Percentiles rank a stretch among this genome's conserved stretches.
These are phyloP conservation scores for Gamsiella multidivaricata DNA, from an alignment of 192 early-diverging fungal genomes.

Conservation along the genomic window DNA sequence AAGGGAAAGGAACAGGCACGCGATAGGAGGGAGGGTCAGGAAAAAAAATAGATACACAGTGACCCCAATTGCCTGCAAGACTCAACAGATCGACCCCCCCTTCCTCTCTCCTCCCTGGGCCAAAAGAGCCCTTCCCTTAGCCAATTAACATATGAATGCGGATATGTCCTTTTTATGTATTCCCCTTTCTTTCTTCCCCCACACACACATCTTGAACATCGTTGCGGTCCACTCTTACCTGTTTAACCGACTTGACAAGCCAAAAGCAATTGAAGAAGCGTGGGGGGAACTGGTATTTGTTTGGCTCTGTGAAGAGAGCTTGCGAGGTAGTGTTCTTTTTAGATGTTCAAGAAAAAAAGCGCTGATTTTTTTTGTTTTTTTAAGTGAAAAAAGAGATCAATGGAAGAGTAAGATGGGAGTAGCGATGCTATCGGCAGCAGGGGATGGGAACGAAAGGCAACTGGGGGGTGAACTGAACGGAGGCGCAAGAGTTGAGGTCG, in stretches of 20 bases:
- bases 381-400: slow-evolving; percentile 23
- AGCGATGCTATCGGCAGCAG: slow-evolving; percentile 56
- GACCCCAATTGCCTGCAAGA: too few species aligned
- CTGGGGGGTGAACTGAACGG: slow-evolving; percentile 50
- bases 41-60: too few species aligned
- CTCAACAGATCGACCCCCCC: too few species aligned
- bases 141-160: too few species aligned
- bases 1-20: too few species aligned
- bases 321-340: slow-evolving; percentile 11
- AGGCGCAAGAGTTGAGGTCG: slow-evolving; percentile 50
- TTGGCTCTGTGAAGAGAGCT: slow-evolving; percentile 2
- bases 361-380: not conserved
- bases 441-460: slow-evolving; percentile 55
- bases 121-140: too few species aligned
- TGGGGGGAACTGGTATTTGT: not conserved
- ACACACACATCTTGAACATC: too few species aligned
- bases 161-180: too few species aligned
- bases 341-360: slow-evolving; percentile 7
- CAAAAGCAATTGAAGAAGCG: slow-evolving; percentile 27
- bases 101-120: too few species aligned
- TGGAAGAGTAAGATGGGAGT: slow-evolving; percentile 16
- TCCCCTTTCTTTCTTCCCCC: too few species aligned
- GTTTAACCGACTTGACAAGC: slow-evolving; percentile 54
- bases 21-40: too few species aligned
- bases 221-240: slow-evolving; percentile 16